Evolutionary conservation across 2,329 filamentous ascomycete genomes (phyloP), one percentile per base, ranked within the genome.

Genomic region (Plenodomus lindquistii): DNA sequence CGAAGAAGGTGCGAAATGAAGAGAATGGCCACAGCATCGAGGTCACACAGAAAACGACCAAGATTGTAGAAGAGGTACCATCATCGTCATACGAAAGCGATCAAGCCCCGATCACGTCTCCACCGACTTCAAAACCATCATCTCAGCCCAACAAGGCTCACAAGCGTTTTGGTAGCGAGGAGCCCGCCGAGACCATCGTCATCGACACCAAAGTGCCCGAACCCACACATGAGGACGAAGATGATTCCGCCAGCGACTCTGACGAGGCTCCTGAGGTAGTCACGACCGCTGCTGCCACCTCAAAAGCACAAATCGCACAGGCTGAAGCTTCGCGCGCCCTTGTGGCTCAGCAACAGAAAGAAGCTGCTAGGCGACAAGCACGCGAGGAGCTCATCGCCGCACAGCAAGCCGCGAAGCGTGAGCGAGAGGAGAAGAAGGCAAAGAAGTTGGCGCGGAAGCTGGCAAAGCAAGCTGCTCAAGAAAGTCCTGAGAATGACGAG

Each of bases 181-280:
- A 17, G 4, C 37, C 37, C 6, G 18, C 20, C 18, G 35, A 44
- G 40, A 15, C 44, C 31, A 4, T 41, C 31, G 29, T 27, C 46
- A 7, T 21, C 44, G 16, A 15, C 3, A 44, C 44, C 15, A 41
- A 40, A 18, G 40, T 37, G 35, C 15, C 27, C 7, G 22, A 37
- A 39, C 11, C 40, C 13, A 46, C 48, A 9, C 42, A 54, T 18
- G 43, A 55, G 11, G 55, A 60, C 10, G 61, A 68, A 15, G 63
- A 63, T 47, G 59, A 62, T 13, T 18, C 8, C 8, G 63, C 50
- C 24, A 65, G 55, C 52, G 69, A 71, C 53, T 69, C 69, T 0
- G 71, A 72, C 46, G 70, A 72, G 51, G 71, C 69, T 6, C 70
- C 72, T n/a, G 72, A 73, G 42, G 59, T 66, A 13, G 62, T 73